Base-by-base conservation (phyloP, 1,139 yeast genomes). In the Petasospora rhodanensis region DNA sequence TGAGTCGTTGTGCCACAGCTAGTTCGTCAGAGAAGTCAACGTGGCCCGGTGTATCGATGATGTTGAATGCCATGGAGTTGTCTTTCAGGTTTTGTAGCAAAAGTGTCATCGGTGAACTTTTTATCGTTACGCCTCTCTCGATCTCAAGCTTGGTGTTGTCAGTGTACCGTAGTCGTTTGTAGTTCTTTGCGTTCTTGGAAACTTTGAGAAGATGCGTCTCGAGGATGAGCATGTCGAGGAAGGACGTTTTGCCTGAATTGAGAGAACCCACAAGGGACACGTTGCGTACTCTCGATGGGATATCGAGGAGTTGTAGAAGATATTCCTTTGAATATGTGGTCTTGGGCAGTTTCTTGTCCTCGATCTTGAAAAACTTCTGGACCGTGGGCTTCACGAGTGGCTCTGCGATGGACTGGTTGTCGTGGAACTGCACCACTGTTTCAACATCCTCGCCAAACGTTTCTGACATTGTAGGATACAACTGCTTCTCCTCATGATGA, bases 1-100 rank as follows among this genome's bases (percentile, higher is more conserved):
- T 72, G 2, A 77, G 64, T 19, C 74, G 57, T 14, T 79, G 55
- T 0, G 82, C 72, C 1, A 76, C 68, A 0, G 75, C 66, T 4
- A 76, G 62, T 48, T 91, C 97, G 51, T 85, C 96, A 20, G 68
- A 59, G 52, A 91, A 91, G 49, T 86, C 80, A 2, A 74, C 71
- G 58, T 91, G 97, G 0, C 99, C 99, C 0, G 99, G 99, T 0
- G 95, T 68, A 50, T 93, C 98, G 1, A 86, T 44, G 4, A 87
- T 46, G 48, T 82, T 85, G 18, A 80, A 50, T 1, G 75, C 70
- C 23, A 62, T 61, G 0, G 95, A 79, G 43, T 69, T 74, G 2
- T 70, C 77, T 14, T 62, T 64, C 18, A 72, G 43, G 49, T 76
- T 76, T 1, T 71, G 73, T n/a, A 81, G 55, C 9, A 89, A 55